Base-by-base conservation (phyloP, 257 asterid species). In the Jacaranda mimosifolia region DNA sequence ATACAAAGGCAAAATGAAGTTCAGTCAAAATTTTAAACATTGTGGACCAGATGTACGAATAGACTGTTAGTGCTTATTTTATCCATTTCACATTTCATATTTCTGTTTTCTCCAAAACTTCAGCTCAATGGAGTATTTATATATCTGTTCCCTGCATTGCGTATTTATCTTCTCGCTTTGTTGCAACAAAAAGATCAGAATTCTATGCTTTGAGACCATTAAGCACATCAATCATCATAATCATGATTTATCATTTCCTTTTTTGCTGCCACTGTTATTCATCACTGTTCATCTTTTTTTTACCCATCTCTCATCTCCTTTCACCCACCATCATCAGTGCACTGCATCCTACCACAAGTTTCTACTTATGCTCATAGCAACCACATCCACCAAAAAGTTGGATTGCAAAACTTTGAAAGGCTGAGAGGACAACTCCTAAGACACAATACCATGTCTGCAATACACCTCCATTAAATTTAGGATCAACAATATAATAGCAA, bases 191-290 rank as follows among this genome's bases (percentile, higher is more conserved):
- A 21, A 21, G 6, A 51, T 43, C n/a, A 10, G 13, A 40, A 51
- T 18, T 38, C 14, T 12, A 53, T 11, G 60, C 70, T 42, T 21
- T 52, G 4, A 9, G 12, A 60, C 15, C 49, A 18, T 51, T 39
- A 51, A 4, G 18, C 77, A 52, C 40, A 45, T 19, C 49, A 62
- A 48, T 18, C 43, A 5, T 38, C 66, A 71, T 26, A 46, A 52
- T 17, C 66, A 63, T 63, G 66, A 2, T 72, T 26, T 6, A 64
- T 51, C 73, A 21, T 71, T 65, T 65, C 60, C 35, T 5, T 55
- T 36, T 40, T 53, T 63, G 52, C 60, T 6, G 66, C 38, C 45
- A 64, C 38, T 1, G 45, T n/a, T 38, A 19, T 17, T 9, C 43
- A 65, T 64, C 64, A 74, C 12, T 7, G 49, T 15, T 32, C 49